Base-by-base conservation (phyloP, 2,329 filamentous ascomycete genomes). In the Ascomycota sp. region DNA sequence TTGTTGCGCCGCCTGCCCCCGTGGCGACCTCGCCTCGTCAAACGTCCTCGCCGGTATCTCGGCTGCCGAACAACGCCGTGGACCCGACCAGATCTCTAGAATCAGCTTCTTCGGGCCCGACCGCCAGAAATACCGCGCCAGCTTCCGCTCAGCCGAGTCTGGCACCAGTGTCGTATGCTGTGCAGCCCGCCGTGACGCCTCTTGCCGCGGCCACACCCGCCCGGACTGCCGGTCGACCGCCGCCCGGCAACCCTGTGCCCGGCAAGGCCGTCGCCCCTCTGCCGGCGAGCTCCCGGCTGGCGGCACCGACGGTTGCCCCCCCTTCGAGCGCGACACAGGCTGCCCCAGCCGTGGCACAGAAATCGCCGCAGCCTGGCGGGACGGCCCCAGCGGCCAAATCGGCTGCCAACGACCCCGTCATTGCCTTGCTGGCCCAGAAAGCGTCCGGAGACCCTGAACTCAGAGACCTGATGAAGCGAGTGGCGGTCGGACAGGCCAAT, bases 391-490 rank as follows among this genome's bases (percentile, higher is more conserved):
- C 37, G 2, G 31, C 40, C 7, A 47, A 46, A 31, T 40, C 48
- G 4, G 40, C 43, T 7, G 35, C 52, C n/a, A 53, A 58, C 17
- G 80, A 86, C 43, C 79, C 79, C 1, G 81, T 89, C 26, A 86
- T 89, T 32, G 74, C 82, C 30, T 71, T 78, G 37, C 56, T 89
- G 19, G 80, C 80, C 0, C 75, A 80, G 41, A 69, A 70, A 38
- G 80, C 80, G 6, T 77, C 75, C 0, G 70, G 68, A 19, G 76
- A 89, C 44, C 64, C 71, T 0, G 63, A 75, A 32, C 56, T 89
- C 8, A 74, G 82, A 33, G 71, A 76, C 23, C 57, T 89, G 0
- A 89, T 89, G 80, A 81, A 81, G 47, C 69, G 79, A 31, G 80
- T 89, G 1, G 80, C 80, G 0, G 71, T 74, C 20, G 79, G 79